phyloP scores from a whole-genome alignment of 139 green algal genomes.

The Bryopsis sp. region DNA sequence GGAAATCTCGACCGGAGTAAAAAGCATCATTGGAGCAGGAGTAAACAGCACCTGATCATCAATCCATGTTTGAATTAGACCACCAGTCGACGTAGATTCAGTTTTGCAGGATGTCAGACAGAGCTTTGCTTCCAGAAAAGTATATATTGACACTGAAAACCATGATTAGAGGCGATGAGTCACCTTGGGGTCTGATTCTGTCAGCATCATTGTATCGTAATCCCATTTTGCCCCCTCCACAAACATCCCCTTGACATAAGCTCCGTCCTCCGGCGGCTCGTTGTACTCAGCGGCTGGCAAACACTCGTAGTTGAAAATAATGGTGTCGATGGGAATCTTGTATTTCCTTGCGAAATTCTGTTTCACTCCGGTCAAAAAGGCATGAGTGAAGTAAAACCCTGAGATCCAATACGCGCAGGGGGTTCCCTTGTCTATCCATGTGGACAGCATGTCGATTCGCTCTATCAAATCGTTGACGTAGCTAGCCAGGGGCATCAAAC shows the following conservation, averaged over 20 bases:
- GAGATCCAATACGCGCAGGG: conserved; percentile 67
- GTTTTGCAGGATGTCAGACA: background rate
- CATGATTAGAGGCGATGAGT: background rate
- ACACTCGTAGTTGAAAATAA: conserved; percentile 70
- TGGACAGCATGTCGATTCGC: conserved; percentile 42
- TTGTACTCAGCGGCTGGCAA: conserved; percentile 16
- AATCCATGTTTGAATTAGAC: background rate
- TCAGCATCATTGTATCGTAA: too few species aligned
- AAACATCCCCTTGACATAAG: conserved; percentile 64
- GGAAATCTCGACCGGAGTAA: conserved; percentile 32
- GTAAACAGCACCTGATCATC: conserved; percentile 46
- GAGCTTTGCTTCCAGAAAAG: background rate
- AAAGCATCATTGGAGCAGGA: conserved; percentile 45
- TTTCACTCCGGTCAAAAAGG: conserved; percentile 68
- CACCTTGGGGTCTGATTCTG: too few species aligned
- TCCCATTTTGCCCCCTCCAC: conserved; percentile 65
- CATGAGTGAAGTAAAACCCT: conserved; percentile 82
- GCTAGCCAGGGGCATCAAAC: conserved; percentile 54
- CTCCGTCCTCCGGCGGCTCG: conserved; percentile 51
- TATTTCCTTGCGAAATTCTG: conserved; percentile 77
- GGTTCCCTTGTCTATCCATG: conserved; percentile 54
- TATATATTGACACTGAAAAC: background rate
- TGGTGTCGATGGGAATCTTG: conserved; percentile 60
- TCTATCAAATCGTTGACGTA: conserved; percentile 64
- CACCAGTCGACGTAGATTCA: background rate